Base-by-base conservation (phyloP, 164 flowering plant genomes). In the Buxus sempervirens region DNA sequence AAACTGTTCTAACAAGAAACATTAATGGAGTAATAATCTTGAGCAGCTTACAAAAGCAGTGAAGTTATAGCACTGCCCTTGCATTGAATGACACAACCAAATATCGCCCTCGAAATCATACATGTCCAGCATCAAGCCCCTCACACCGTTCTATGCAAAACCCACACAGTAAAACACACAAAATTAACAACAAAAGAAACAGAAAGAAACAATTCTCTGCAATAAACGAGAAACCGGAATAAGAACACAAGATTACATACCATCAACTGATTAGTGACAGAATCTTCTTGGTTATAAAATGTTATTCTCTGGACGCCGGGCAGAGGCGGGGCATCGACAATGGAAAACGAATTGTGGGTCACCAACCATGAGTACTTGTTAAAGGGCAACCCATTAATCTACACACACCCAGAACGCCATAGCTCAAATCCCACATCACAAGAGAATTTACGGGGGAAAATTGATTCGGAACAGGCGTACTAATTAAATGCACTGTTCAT, bases 71-170 rank as follows among this genome's bases (percentile, higher is more conserved):
- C 99, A 96, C 70, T 86, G 90, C 45, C 98, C 98, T 4, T 73
- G 81, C 45, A 93, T 76, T 27, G 99, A 96, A 80, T 96, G 99
- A 73, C 99, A 96, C n/a, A 93, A 95, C 99, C 99, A 96, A 71
- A 96, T 88, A 75, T 90, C 98, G 58, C 79, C 73, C 64, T 85
- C 80, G 68, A 86, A 96, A 68, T 96, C 99, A 38, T 96, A 96
- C 99, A 96, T 88, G 74, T 96, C 99, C 90, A 96, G 72, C 99
- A 96, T 96, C 82, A 96, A 80, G 56, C 98, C 99, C 75, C 99
- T 85, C 56, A 86, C 98, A 64, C 99, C 99, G 83, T 96, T 96
- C 99, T 96, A 72, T 54, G 71, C n/a, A 68, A 69, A 1, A 51
- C 36, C 45, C 73, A 82, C 56, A 61, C 36, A 41, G n/a, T 28